Percentiles rank a stretch among this genome's conserved stretches.
These are phyloP conservation scores for Phialophora chinensis DNA, from an alignment of 2,329 filamentous ascomycete genomes.

Conservation along the genomic window DNA sequence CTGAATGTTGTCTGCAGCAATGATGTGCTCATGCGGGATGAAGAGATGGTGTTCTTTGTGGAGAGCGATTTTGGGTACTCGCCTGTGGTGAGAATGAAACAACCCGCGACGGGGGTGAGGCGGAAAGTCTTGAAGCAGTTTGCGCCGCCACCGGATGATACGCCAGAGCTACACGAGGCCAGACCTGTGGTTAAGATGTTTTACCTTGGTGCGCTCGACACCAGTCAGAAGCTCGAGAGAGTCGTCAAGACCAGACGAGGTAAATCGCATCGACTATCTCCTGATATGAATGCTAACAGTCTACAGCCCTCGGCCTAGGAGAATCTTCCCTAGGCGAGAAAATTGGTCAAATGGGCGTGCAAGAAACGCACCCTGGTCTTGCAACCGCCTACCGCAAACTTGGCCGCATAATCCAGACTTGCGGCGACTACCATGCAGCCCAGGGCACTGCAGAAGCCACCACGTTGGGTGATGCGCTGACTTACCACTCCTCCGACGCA, in stretches of 20 bases:
- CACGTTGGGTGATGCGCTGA: constrained; percentile 88
- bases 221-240: constrained; percentile 94
- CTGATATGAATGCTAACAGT: constrained; percentile 58
- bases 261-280: constrained; percentile 52
- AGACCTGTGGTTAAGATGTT: constrained; percentile 93
- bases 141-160: constrained; percentile 94
- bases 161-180: constrained; percentile 87
- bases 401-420: constrained; percentile 88
- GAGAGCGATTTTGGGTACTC: constrained; percentile 99
- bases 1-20: constrained; percentile 91
- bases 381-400: constrained; percentile 92
- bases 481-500: constrained; percentile 92
- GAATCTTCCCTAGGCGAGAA: constrained; percentile 95
- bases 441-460: constrained; percentile 97
- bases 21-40: constrained; percentile 89
- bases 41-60: constrained; percentile 98
- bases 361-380: constrained; percentile 88
- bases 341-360: constrained; percentile 80
- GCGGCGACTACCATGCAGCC: constrained; percentile 93
- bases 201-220: constrained; percentile 93
- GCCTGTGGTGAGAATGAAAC: constrained; percentile 91
- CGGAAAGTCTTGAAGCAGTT: constrained; percentile 98
- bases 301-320: constrained; percentile 80
- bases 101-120: constrained; percentile 92
- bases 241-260: constrained; percentile 91